A percentile compares a stretch with the other conserved stretches of the same genome.
These are phyloP conservation scores for Henckelia pumila DNA, from an alignment of 257 asterid species.

Conservation along the genomic window DNA sequence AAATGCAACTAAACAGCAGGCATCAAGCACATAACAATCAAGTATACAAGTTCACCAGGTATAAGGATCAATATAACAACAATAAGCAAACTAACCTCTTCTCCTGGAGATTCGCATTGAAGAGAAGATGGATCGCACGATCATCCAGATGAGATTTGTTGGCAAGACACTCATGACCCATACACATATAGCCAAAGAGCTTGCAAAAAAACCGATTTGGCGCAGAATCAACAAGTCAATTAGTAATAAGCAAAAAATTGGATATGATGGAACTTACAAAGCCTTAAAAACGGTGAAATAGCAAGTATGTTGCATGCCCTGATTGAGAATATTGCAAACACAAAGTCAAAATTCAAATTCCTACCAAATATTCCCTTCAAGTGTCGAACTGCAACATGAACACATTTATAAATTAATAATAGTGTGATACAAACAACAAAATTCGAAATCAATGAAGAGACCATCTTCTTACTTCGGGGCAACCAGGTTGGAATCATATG, in stretches of 20 bases:
- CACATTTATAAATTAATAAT: too few species aligned
- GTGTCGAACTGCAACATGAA: too few species aligned
- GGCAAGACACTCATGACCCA: constrained; percentile 38
- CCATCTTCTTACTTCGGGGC: too few species aligned
- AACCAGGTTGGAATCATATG: too few species aligned
- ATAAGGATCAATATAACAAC: not conserved
- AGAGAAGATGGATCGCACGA: constrained; percentile 85
- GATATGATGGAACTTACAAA: constrained; percentile 42
- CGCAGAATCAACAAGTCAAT: not conserved
- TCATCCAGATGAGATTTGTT: constrained; percentile 81
- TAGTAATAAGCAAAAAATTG: not conserved
- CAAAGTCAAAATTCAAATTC: too few species aligned
- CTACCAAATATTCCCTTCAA: too few species aligned
- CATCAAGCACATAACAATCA: too few species aligned
- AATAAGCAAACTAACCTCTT: constrained; percentile 52
- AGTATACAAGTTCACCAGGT: too few species aligned
- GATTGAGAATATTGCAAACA: constrained; percentile 32
- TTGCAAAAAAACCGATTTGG: not conserved
- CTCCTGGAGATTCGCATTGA: constrained; percentile 96
- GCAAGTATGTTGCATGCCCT: constrained; percentile 51
- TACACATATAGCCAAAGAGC: constrained; percentile 38
- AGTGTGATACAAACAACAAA: too few species aligned
- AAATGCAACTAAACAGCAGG: too few species aligned
- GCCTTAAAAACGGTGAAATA: constrained; percentile 28
- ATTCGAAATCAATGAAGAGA: too few species aligned